Percentiles rank a stretch among this genome's conserved stretches.
Conservation (phyloP, 257 asterid species). For the Haberlea rhodopensis region DNA sequence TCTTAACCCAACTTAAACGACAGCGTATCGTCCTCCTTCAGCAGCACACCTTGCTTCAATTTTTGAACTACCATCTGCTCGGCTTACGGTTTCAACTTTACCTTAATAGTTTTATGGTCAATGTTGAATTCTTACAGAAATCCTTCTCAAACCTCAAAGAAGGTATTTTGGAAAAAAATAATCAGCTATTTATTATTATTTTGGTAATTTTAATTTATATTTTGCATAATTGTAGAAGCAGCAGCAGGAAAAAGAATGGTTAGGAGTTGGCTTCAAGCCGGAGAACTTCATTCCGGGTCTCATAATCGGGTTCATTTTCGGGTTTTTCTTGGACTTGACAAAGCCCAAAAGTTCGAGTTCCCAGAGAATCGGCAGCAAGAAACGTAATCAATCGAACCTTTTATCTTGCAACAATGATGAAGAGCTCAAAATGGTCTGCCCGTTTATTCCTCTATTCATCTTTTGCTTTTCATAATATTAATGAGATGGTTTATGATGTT, state of each 20-base stretch:
- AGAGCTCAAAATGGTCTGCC: constrained; percentile 78
- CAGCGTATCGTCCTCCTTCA: too few species aligned
- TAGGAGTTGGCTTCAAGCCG: constrained; percentile 83
- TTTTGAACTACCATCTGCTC: constrained; percentile 14
- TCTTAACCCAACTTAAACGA: too few species aligned
- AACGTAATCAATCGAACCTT: constrained; percentile 41
- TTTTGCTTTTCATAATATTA: too few species aligned
- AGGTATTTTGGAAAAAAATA: too few species aligned
- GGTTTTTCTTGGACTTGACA: constrained; percentile 63
- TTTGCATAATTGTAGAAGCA: constrained; percentile 32
- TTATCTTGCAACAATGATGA: constrained; percentile 41
- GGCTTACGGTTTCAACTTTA: constrained; percentile 27
- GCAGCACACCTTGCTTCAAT: too few species aligned
- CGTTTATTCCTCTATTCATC: background rate
- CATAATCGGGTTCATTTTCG: constrained; percentile 81
- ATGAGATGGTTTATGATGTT: too few species aligned
- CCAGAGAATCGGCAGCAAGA: constrained; percentile 40
- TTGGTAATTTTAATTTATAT: too few species aligned
- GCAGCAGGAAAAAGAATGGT: constrained; percentile 61
- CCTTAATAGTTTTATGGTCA: constrained; percentile 1
- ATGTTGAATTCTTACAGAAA: constrained; percentile 45
- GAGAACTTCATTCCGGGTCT: constrained; percentile 92
- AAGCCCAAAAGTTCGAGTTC: constrained; percentile 42
- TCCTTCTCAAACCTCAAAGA: constrained; percentile 49
- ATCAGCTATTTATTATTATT: too few species aligned